phyloP scores from a whole-genome alignment of 2,329 filamentous ascomycete genomes.

The Hymenoscyphus occultus region DNA sequence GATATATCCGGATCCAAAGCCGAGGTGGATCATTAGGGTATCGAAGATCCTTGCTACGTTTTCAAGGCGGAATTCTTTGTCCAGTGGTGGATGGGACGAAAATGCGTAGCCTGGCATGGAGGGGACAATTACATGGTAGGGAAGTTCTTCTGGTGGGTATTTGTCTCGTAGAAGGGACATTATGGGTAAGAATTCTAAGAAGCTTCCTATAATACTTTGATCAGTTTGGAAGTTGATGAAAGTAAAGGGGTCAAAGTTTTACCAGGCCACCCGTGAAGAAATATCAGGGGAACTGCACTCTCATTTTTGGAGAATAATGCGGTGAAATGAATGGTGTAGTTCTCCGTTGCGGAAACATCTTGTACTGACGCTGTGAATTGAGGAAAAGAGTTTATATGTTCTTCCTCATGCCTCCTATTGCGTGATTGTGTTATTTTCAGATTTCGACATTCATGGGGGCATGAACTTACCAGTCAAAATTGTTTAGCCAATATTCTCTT shows the following conservation, averaged over 20 bases:
- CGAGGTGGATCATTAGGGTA: conserved; percentile 15
- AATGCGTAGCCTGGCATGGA: conserved; percentile 26
- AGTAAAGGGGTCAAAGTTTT: background rate
- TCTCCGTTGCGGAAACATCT: background rate
- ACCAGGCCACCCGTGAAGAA: background rate
- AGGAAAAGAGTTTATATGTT: background rate
- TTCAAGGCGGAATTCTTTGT: conserved; percentile 36
- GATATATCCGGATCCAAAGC: conserved; percentile 19
- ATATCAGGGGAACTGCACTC: background rate
- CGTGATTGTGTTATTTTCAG: background rate
- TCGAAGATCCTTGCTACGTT: conserved; percentile 22
- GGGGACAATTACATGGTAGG: conserved; percentile 27
- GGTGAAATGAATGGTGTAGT: background rate
- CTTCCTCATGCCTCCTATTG: background rate
- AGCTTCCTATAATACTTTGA: conserved; percentile 25
- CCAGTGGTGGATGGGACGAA: conserved; percentile 23
- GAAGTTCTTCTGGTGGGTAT: conserved; percentile 44
- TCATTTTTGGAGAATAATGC: background rate
- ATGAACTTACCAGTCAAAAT: background rate
- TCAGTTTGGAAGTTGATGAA: background rate
- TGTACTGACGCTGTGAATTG: background rate
- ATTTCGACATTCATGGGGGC: background rate
- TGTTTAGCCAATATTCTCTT: background rate
- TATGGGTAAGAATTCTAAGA: conserved; percentile 54
- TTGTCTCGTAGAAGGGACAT: conserved; percentile 45